Evolutionary conservation across 208 protist genomes (phyloP).

Genomic region (Trypanosoma conorhini): DNA sequence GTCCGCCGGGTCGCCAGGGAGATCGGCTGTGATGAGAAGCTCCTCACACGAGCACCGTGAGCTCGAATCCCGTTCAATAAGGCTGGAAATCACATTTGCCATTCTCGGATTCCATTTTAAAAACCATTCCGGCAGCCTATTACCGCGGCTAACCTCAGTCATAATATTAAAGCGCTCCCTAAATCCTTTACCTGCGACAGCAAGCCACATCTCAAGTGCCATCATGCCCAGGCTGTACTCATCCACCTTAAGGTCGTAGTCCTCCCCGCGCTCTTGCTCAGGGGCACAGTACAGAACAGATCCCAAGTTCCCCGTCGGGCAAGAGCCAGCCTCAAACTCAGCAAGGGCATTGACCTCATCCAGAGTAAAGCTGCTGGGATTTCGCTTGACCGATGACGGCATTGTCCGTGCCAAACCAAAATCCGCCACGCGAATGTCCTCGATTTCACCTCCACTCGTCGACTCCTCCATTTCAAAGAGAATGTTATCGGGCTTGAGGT

Average conservation of each 20-base stretch:
- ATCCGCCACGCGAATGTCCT: slow-evolving; percentile 75
- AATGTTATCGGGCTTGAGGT: slow-evolving; percentile 91
- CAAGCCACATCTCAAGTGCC: slow-evolving; percentile 87
- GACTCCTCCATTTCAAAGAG: slow-evolving; percentile 52
- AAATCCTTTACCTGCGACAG: slow-evolving; percentile 73
- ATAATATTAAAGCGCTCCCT: slow-evolving; percentile 81
- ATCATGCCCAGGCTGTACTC: slow-evolving; percentile 91
- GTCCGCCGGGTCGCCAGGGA: slow-evolving; percentile 79
- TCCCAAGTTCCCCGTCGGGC: slow-evolving; percentile 59
- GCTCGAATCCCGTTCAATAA: slow-evolving; percentile 54
- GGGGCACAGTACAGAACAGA: slow-evolving; percentile 86
- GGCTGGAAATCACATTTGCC: slow-evolving; percentile 50
- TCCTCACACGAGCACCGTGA: slow-evolving; percentile 62
- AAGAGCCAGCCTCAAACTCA: background rate
- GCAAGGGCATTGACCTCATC: slow-evolving; percentile 27
- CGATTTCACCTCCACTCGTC: slow-evolving; percentile 39
- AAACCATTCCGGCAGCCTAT: slow-evolving; percentile 76
- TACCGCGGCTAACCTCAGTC: slow-evolving; percentile 63
- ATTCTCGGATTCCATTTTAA: slow-evolving; percentile 51
- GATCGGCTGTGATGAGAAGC: slow-evolving; percentile 57
- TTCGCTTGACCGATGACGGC: slow-evolving; percentile 41
- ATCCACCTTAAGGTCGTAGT: slow-evolving; percentile 88
- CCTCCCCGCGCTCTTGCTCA: slow-evolving; percentile 67
- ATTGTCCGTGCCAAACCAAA: slow-evolving; percentile 87
- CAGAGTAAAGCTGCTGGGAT: slow-evolving; percentile 44